Conservation (phyloP, 768 basidiomycete species). For the Panaeolus cyanescens region DNA sequence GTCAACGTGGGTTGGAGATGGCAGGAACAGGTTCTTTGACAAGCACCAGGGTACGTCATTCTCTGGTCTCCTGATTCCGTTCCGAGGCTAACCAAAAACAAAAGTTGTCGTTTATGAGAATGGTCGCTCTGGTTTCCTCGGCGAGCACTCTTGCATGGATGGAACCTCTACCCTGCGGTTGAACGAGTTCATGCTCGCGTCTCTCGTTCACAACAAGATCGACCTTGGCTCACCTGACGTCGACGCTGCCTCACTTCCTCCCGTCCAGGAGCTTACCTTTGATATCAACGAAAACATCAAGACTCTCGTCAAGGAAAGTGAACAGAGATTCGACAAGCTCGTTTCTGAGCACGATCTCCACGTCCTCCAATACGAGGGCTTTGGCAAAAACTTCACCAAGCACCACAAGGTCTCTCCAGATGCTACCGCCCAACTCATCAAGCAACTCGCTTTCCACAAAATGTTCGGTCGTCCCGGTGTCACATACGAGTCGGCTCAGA, state of each 20-base stretch:
- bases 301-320: slow-evolving; percentile 57
- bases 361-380: slow-evolving; percentile 82
- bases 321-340: slow-evolving; percentile 71
- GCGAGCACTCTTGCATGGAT: slow-evolving; percentile 89
- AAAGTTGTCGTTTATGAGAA: slow-evolving; percentile 93
- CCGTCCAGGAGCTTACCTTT: slow-evolving; percentile 73
- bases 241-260: slow-evolving; percentile 43
- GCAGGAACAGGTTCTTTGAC: slow-evolving; percentile 91
- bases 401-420: slow-evolving; percentile 84
- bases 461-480: slow-evolving; percentile 74
- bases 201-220: slow-evolving; percentile 70
- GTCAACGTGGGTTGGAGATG: slow-evolving; percentile 88
- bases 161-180: slow-evolving; percentile 93
- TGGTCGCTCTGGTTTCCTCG: slow-evolving; percentile 91
- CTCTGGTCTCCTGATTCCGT: background rate
- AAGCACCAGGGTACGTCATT: slow-evolving; percentile 84
- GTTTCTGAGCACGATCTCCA: slow-evolving; percentile 80
- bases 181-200: slow-evolving; percentile 91
- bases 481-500: slow-evolving; percentile 94
- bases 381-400: slow-evolving; percentile 89
- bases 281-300: slow-evolving; percentile 56
- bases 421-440: slow-evolving; percentile 93
- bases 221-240: slow-evolving; percentile 60
- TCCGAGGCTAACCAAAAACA: slow-evolving; percentile 5
- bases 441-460: slow-evolving; percentile 95